Conservation (phyloP, 2,329 filamentous ascomycete genomes). For the Fusarium sp. region DNA sequence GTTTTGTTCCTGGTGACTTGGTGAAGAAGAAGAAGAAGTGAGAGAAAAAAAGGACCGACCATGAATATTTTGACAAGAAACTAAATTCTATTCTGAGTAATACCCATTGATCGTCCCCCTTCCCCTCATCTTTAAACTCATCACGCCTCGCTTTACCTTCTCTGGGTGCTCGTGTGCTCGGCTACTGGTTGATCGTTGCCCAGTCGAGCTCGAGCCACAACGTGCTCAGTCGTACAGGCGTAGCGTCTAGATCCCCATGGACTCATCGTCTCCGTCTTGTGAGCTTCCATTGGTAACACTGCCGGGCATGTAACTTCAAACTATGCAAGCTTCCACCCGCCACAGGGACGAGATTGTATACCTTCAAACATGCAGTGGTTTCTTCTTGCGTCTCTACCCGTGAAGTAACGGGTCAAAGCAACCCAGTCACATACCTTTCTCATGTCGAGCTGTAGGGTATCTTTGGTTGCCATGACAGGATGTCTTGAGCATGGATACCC, state of each 20-base stretch:
- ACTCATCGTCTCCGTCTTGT: conserved; percentile 22
- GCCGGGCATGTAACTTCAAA: conserved; percentile 24
- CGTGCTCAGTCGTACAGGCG: conserved; percentile 34
- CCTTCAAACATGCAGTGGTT: not conserved
- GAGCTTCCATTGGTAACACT: conserved; percentile 30
- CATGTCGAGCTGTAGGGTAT: conserved; percentile 17
- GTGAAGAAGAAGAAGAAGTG: not conserved
- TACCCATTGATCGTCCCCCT: not conserved
- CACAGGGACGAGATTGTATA: not conserved
- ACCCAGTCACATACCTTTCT: not conserved
- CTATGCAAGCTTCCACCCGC: conserved; percentile 27
- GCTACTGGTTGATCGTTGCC: conserved; percentile 29
- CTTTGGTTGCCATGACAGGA: conserved; percentile 1
- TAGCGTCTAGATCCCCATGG: conserved; percentile 33
- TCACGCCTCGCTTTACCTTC: conserved; percentile 17
- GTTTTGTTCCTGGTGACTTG: not conserved
- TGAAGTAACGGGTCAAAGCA: not conserved
- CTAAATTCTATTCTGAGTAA: not conserved
- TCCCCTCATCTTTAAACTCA: not conserved
- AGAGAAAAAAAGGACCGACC: not conserved
- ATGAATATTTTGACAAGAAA: not conserved
- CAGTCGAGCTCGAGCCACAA: conserved; percentile 27
- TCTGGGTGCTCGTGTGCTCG: conserved; percentile 13
- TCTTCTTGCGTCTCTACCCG: not conserved
- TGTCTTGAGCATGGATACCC: not conserved